Evolutionary conservation across 2,329 filamentous ascomycete genomes (phyloP), one percentile per base, ranked within the genome.

Genomic region (Lasiodiplodia citricola): DNA sequence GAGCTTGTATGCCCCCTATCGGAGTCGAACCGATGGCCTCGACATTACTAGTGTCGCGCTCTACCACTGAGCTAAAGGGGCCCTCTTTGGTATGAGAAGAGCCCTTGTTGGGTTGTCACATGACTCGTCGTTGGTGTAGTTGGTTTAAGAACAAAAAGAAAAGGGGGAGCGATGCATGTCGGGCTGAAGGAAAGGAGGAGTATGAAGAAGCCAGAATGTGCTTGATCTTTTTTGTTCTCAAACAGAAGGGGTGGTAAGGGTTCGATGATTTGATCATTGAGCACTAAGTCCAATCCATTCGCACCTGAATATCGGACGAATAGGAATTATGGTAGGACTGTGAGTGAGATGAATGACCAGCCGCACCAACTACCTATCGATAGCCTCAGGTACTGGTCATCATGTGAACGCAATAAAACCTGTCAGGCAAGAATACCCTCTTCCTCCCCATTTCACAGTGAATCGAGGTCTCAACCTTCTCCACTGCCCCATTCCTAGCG

Each of bases 11-110:
- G 65, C 65, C 65, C 56, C 65, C 65, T 58, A 58, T 67, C 65
- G 65, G 54, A 67, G 65, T 67, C 65, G 65, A 67, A 67, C 54
- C 54, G 28, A 28, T 28, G 28, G 28, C 28, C 28, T 28, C 28
- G 28, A 28, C 28, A 28, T 28, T 28, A 28, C 28, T 28, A 28
- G 28, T 28, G 28, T 28, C 28, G 28, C 28, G 28, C 28, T 28
- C 28, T 28, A 28, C 65, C 55, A 67, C 65, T 67, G 65, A 67
- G 65, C 65, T 67, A 67, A 58, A 67, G 55, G 56, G 65, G 65
- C 65, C 18, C 18, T 64, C 11, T 35, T 13, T 28, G 6, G 7
- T 52, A 52, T 38, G 52, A 31, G 56, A 55, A 55, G 54, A 35
- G 6, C 52, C 31, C 23, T 5, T 16, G 10, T 57, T 25, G 13